Evolutionary conservation across 805 yeast species (phyloP), one percentile per base, ranked within the genome.

Genomic region (Kregervanrija delftensis): DNA sequence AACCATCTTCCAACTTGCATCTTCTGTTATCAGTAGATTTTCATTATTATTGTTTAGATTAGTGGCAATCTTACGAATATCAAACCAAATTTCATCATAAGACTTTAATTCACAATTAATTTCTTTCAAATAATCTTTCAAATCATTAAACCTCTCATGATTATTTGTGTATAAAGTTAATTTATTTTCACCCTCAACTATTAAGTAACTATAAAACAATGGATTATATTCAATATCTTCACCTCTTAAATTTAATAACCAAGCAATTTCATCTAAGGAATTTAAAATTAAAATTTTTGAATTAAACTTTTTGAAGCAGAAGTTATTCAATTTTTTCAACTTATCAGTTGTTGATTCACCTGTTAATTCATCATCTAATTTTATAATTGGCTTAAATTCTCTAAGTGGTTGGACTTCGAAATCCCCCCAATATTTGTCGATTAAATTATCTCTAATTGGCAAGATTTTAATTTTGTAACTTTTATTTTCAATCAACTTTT

Each of bases 181-280:
- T 11, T 61, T 56, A 22, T 44, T 34, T 30, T 58, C 65, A 11
- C 57, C 66, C 13, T 74, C 65, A 30, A 82, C 68, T 10, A 82
- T 61, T 39, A 73, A 55, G 49, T 76, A 76, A 45, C 73, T 60
- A 61, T 65, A 76, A 51, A 77, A 77, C 13, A 77, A 70, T 3
- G 82, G 81, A 52, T 75, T 76, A 59, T 54, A 77, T 40, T 72
- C 74, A 46, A 77, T 77, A 56, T 77, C 82, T 41, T 60, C 51
- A 35, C 72, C 71, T 51, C 99, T 77, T 45, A 91, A 66, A 58
- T 91, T 91, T 58, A 89, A 74, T 37, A 89, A 65, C 96, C 96
- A 90, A 8, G 96, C 93, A 49, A 89, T 78, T 53, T 90, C 96
- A 66, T 91, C 97, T 42, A 90, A 65, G 4, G 78, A 70, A 45